These are phyloP conservation scores for Pyrenophora seminiperda DNA, from an alignment of 2,329 filamentous ascomycete species.

Conservation along the genomic window DNA sequence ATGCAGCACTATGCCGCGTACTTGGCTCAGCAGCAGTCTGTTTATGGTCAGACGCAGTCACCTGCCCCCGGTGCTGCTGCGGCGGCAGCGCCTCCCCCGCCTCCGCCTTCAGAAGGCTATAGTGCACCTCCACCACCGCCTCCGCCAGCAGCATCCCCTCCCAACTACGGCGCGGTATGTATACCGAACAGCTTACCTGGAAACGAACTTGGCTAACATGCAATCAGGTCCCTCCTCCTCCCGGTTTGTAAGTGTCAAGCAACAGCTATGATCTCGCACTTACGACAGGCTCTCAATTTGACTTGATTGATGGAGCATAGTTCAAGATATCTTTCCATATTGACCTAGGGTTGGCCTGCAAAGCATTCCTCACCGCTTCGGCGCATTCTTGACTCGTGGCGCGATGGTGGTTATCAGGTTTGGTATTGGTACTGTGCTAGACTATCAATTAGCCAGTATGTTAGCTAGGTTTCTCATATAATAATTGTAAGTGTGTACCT, in stretches of 20 bases:
- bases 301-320: slow-evolving; percentile 17
- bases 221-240: slow-evolving; percentile 37
- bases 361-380: slow-evolving; percentile 5
- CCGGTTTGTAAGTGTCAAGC: slow-evolving; percentile 37
- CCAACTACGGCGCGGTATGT: slow-evolving; percentile 44
- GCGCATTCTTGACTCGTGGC: not conserved
- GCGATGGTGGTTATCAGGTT: not conserved
- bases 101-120: slow-evolving; percentile 38
- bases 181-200: not conserved
- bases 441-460: slow-evolving; percentile 2
- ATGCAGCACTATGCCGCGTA: slow-evolving; percentile 40
- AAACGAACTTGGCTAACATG: slow-evolving; percentile 8
- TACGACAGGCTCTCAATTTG: slow-evolving; percentile 17
- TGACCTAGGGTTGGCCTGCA: slow-evolving; percentile 3
- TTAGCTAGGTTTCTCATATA: slow-evolving; percentile 15
- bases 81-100: slow-evolving; percentile 33
- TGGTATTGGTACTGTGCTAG: slow-evolving; percentile 2
- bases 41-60: slow-evolving; percentile 33
- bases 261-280: slow-evolving; percentile 21
- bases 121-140: slow-evolving; percentile 43
- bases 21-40: slow-evolving; percentile 31
- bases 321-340: slow-evolving; percentile 6
- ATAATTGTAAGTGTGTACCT: no score
- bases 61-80: slow-evolving; percentile 36
- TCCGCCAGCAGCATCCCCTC: slow-evolving; percentile 42